Base-by-base conservation (phyloP, 371 early-diverging fungal species). In the Syncephalastrum racemosum region DNA sequence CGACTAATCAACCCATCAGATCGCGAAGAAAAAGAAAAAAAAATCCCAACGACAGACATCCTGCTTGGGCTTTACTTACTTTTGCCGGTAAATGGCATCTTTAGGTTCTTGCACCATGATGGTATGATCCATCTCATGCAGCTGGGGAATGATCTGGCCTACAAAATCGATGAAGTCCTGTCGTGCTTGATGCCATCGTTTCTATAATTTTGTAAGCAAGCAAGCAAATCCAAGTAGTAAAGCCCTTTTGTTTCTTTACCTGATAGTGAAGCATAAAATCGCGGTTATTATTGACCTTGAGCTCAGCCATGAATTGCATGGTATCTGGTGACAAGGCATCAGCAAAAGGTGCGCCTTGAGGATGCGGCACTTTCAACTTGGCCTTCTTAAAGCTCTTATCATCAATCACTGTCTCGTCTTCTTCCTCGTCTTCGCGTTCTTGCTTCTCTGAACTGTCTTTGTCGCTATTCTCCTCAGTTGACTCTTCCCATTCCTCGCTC, bases 131-230 rank as follows among this genome's bases (percentile, higher is more conserved):
- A 77, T 54, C 15, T 74, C 67, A 27, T 67, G 64, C 1, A 82
- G 45, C 19, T 81, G 77, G 10, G 64, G 60, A 40, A 70, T 73
- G 23, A 80, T 18, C 56, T 73, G 61, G 0, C 73, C 71, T 46
- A 78, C 70, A 53, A 84, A 81, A 42, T 81, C 84, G 36, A 65
- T 64, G 51, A 84, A 84, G 23, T 84, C 84, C 3, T 64, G 59
- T 24, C 69, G 62, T 0, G 70, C 66, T 4, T 53, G 22, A 7
- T 66, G 54, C 67, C 72, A 84, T 44, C 71, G 66, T 50, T 67
- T 70, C 62, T 72, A 39, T 36, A 7, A 53, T 0, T 51, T 23
- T 41, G 45, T 41, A 31, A 23, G 19, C 18, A 18, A 16, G 20
- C 20, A 46, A 4, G 31, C 22, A 14, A 4, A 25, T 16, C 41